These are phyloP conservation scores for Priceomyces melissophilus DNA, from an alignment of 805 yeast species.

Conservation along the genomic window DNA sequence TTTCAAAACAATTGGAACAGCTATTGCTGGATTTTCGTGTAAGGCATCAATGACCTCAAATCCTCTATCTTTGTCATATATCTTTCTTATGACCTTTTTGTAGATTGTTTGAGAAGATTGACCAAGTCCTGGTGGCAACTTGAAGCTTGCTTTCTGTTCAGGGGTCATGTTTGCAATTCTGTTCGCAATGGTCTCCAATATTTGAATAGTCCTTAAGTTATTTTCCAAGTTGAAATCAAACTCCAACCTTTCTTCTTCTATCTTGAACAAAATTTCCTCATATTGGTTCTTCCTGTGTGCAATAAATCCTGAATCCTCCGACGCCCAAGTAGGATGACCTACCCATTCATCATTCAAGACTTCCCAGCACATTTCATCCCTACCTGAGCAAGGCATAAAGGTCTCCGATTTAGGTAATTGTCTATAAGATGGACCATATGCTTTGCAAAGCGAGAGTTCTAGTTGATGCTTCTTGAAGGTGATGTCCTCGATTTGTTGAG, in stretches of 20 bases:
- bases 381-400: slow-evolving; percentile 94
- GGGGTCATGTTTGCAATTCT: slow-evolving; percentile 89
- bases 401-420: slow-evolving; percentile 91
- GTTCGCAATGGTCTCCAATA: slow-evolving; percentile 90
- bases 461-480: slow-evolving; percentile 85
- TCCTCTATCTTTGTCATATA: slow-evolving; percentile 92
- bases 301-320: slow-evolving; percentile 97
- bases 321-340: slow-evolving; percentile 99
- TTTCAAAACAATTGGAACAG: slow-evolving; percentile 89
- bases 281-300: slow-evolving; percentile 99
- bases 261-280: slow-evolving; percentile 90
- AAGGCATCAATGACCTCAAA: slow-evolving; percentile 94
- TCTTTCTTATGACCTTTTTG: slow-evolving; percentile 86
- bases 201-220: slow-evolving; percentile 90
- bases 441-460: slow-evolving; percentile 85
- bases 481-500: slow-evolving; percentile 84
- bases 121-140: slow-evolving; percentile 89
- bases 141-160: slow-evolving; percentile 83
- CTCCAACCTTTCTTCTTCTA: slow-evolving; percentile 97
- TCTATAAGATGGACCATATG: slow-evolving; percentile 94
- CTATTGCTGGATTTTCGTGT: slow-evolving; percentile 91
- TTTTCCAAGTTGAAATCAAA: slow-evolving; percentile 96
- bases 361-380: slow-evolving; percentile 99
- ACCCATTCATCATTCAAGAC: slow-evolving; percentile 99
- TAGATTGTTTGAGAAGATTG: slow-evolving; percentile 88